These are phyloP conservation scores for Striga hermonthica DNA, from an alignment of 305 asterid species.

Conservation along the genomic window DNA sequence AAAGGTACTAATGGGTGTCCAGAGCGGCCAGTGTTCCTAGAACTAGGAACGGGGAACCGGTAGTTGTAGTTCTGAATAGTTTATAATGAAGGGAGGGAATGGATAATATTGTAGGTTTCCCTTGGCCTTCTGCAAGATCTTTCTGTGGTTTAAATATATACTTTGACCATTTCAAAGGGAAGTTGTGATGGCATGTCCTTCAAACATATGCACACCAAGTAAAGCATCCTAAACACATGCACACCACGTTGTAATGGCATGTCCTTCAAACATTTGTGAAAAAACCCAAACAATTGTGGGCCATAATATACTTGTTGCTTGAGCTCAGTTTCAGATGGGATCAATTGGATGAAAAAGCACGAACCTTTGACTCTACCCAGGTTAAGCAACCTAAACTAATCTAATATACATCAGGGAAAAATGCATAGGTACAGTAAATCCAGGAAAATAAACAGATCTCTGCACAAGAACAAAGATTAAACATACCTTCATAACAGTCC, in stretches of 20 bases:
- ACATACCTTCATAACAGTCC: slow-evolving; percentile 68
- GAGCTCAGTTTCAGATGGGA: slow-evolving; percentile 12
- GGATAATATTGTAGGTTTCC: too few relatives aligned
- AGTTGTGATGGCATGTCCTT: background rate
- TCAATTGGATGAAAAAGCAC: background rate
- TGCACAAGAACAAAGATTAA: slow-evolving; percentile 23
- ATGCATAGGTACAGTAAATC: slow-evolving; percentile 16
- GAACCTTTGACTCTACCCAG: background rate
- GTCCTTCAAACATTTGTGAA: background rate
- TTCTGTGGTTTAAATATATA: background rate
- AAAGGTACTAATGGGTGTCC: too few relatives aligned
- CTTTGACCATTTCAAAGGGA: slow-evolving; percentile 8
- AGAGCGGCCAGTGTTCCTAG: too few relatives aligned
- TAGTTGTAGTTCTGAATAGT: too few relatives aligned
- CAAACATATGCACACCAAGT: background rate
- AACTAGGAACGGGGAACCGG: too few relatives aligned
- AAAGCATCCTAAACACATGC: background rate
- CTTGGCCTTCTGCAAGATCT: background rate
- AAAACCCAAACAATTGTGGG: background rate
- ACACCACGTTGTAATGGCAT: background rate
- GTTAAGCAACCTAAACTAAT: slow-evolving; percentile 10
- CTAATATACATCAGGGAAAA: slow-evolving; percentile 6
- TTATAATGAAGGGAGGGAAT: too few relatives aligned
- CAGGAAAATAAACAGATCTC: slow-evolving; percentile 24
- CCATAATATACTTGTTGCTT: slow-evolving; percentile 14